Conservation (phyloP, 805 yeast species). For the Debaryomyces castellii region DNA sequence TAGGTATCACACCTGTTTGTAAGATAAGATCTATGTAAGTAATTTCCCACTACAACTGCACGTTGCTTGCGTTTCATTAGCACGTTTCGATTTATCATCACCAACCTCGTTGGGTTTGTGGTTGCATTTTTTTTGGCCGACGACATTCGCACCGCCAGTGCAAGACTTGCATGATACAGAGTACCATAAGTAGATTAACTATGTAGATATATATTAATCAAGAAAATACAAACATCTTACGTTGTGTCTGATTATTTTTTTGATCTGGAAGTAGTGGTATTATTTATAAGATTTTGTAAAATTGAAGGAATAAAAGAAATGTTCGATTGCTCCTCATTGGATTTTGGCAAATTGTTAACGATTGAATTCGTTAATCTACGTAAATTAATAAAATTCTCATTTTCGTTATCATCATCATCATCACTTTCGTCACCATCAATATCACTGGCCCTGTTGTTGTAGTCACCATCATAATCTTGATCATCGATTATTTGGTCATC, state of each 20-base stretch:
- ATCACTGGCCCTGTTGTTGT: constrained; percentile 5
- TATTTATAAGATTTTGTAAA: constrained; percentile 30
- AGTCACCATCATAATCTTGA: constrained; percentile 17
- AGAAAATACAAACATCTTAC: too few relatives aligned
- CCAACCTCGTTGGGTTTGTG: background rate
- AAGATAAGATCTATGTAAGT: too few relatives aligned
- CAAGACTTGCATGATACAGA: background rate
- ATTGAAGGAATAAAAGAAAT: constrained; percentile 34
- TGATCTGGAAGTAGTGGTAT: background rate
- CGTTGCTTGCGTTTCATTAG: background rate
- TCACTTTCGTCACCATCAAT: constrained; percentile 14
- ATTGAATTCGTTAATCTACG: constrained; percentile 21
- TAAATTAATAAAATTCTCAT: constrained; percentile 25
- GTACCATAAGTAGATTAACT: too few relatives aligned
- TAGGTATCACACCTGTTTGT: too few relatives aligned
- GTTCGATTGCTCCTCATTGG: constrained; percentile 14
- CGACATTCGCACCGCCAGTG: background rate
- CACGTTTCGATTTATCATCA: background rate
- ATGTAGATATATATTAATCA: too few relatives aligned
- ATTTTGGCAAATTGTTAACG: constrained; percentile 5
- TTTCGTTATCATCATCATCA: constrained; percentile 22
- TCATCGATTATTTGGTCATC: constrained; percentile 29
- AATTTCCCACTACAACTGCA: background rate
- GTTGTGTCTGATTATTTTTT: background rate
- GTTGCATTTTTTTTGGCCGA: background rate